A percentile compares a stretch with the other conserved stretches of the same genome.
Evolutionary conservation across 208 protist genomes (phyloP).

Genomic region (Leishmania arabica): DNA sequence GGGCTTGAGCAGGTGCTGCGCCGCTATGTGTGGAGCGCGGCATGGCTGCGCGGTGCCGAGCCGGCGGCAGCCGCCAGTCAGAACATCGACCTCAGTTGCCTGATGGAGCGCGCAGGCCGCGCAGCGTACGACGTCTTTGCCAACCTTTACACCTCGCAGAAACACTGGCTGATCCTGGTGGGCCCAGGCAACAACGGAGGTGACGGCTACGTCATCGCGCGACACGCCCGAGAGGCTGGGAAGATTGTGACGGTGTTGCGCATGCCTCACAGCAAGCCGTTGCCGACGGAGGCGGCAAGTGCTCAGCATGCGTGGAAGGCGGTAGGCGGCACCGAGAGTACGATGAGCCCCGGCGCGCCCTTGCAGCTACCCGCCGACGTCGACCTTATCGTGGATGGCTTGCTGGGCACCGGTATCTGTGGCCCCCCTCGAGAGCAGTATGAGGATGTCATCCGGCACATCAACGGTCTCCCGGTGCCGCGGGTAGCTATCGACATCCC

Average conservation of each 20-base stretch:
- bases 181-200: constrained; percentile 90
- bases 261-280: constrained; percentile 50
- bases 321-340: constrained; percentile 28
- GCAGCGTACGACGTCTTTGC: constrained; percentile 58
- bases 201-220: constrained; percentile 83
- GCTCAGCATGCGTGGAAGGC: constrained; percentile 49
- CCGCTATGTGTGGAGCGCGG: constrained; percentile 57
- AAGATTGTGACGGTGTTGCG: constrained; percentile 60
- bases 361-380: constrained; percentile 34
- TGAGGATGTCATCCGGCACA: constrained; percentile 49
- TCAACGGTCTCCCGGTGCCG: constrained; percentile 56
- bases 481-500: constrained; percentile 87
- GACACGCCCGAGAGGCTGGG: constrained; percentile 39
- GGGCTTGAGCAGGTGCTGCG: constrained; percentile 24
- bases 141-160: constrained; percentile 35
- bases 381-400: constrained; percentile 80
- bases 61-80: constrained; percentile 53
- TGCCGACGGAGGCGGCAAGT: constrained; percentile 59
- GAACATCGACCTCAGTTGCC: constrained; percentile 51
- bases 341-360: constrained; percentile 8
- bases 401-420: constrained; percentile 77
- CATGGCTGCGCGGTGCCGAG: constrained; percentile 75
- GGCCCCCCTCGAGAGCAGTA: constrained; percentile 68
- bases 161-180: constrained; percentile 74
- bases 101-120: constrained; percentile 73